Evolutionary conservation across 352 stramenopile genomes (phyloP).

Genomic region (Elongisporangium prolatum): DNA sequence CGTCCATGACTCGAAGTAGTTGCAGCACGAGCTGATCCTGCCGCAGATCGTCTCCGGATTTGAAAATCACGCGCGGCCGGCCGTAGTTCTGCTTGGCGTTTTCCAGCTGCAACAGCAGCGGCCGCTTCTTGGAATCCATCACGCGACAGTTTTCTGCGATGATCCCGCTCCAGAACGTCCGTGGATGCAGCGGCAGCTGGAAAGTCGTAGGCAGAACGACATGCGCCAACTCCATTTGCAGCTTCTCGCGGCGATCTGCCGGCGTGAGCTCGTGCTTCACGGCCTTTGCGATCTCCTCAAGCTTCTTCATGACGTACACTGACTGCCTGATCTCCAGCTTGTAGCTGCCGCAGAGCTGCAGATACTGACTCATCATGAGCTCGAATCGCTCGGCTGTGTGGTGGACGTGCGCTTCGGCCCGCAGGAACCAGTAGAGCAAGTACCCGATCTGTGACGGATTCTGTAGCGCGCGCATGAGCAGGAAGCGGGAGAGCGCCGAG

Average conservation of each 20-base stretch:
- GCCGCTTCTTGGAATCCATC: slow-evolving; percentile 93
- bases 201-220: slow-evolving; percentile 81
- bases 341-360: slow-evolving; percentile 86
- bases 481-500: slow-evolving; percentile 68
- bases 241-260: slow-evolving; percentile 32
- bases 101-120: slow-evolving; percentile 85
- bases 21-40: slow-evolving; percentile 93
- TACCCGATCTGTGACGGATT: slow-evolving; percentile 81
- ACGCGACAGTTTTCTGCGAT: slow-evolving; percentile 83
- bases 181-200: slow-evolving; percentile 84
- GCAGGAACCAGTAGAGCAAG: slow-evolving; percentile 80
- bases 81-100: slow-evolving; percentile 59
- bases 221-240: slow-evolving; percentile 48
- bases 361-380: slow-evolving; percentile 71
- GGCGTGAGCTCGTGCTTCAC: slow-evolving; percentile 57
- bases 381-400: slow-evolving; percentile 63
- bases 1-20: slow-evolving; percentile 89
- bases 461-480: slow-evolving; percentile 66
- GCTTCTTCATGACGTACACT: slow-evolving; percentile 89
- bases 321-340: slow-evolving; percentile 88
- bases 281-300: slow-evolving; percentile 65
- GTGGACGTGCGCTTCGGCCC: slow-evolving; percentile 60
- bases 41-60: slow-evolving; percentile 90
- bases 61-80: slow-evolving; percentile 86
- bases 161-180: slow-evolving; percentile 74